Conservation (phyloP, 148 eudicot genomes). For the Rhododendron griersonianum region DNA sequence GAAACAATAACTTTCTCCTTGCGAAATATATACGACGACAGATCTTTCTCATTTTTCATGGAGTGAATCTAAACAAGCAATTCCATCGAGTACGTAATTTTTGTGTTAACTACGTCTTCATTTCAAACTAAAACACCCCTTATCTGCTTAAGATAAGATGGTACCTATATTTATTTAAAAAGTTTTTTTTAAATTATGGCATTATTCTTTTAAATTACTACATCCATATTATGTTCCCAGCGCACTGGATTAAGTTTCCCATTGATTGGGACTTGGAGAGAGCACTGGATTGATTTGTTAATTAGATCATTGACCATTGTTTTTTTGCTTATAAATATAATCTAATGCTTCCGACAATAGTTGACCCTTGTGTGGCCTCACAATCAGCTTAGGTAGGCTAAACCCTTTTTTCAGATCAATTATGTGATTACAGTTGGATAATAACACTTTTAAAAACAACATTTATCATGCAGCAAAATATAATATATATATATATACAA, state of each 20-base stretch:
- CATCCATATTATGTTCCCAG: conserved; percentile 3
- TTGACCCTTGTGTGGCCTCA: conserved; percentile 17
- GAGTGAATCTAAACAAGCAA: background rate
- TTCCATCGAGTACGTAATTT: background rate
- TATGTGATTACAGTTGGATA: conserved; percentile 7
- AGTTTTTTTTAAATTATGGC: background rate
- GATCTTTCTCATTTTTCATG: no score
- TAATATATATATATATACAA: no score
- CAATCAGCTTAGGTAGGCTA: conserved; percentile 19
- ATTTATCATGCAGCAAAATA: background rate
- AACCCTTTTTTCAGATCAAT: background rate
- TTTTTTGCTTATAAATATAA: background rate
- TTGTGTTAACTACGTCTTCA: background rate
- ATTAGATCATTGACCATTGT: conserved; percentile 7
- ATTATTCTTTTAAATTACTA: background rate
- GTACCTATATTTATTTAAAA: background rate
- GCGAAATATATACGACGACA: background rate
- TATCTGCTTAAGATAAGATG: background rate
- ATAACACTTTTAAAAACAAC: background rate
- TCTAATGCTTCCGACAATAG: conserved; percentile 13
- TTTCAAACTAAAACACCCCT: background rate
- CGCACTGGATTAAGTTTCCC: background rate
- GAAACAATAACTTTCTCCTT: no score
- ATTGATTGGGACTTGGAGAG: conserved; percentile 1
- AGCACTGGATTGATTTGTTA: conserved; percentile 15